phyloP scores from a whole-genome alignment of 2,329 filamentous ascomycete species.

The Fusarium sp. region DNA sequence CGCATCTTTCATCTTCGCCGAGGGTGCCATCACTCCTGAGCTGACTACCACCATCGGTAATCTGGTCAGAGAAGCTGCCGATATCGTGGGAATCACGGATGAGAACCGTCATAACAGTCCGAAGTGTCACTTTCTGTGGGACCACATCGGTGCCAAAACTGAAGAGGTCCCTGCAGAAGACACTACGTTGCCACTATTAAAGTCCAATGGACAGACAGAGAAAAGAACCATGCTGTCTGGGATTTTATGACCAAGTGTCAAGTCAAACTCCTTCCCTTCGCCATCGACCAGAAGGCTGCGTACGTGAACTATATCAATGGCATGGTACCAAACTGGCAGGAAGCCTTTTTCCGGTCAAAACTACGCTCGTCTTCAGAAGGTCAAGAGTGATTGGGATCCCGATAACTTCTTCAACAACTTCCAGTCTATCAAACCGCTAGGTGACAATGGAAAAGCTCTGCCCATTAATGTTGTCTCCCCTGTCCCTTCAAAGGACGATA shows the following conservation, averaged over 20 bases:
- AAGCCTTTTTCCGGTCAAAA: not conserved
- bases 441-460: accelerated
- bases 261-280: not conserved
- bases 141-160: conserved; percentile 4
- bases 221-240: not conserved
- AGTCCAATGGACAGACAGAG: not conserved
- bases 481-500: not conserved
- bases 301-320: conserved; percentile 3
- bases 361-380: not conserved
- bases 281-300: conserved; percentile 1
- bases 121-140: conserved; percentile 16
- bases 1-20: conserved; percentile 14
- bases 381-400: not conserved
- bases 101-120: not conserved
- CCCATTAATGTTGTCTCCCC: not conserved
- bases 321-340: not conserved
- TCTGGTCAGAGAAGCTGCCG: not conserved
- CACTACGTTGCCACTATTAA: conserved; percentile 1
- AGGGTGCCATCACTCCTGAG: conserved; percentile 9
- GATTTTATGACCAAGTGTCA: not conserved
- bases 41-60: not conserved
- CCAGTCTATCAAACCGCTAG: not conserved
- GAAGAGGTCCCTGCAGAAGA: not conserved
- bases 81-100: not conserved
- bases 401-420: not conserved